Conservation (phyloP, 2,329 filamentous ascomycete genomes). For the Epichloe brachyelytri region DNA sequence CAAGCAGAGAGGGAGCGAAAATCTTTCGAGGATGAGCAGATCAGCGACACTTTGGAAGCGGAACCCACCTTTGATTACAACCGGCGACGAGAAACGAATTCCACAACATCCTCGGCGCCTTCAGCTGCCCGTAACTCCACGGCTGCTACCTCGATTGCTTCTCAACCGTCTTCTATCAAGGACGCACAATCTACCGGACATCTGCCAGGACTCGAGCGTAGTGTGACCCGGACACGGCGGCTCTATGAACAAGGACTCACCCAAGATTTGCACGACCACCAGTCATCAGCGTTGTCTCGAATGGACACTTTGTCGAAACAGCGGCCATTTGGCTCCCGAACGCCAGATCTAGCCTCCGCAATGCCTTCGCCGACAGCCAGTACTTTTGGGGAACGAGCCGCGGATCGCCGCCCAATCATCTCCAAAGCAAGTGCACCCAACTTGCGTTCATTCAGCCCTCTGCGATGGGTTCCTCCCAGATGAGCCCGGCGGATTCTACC, state of each 20-base stretch:
- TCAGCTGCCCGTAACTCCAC: constrained; percentile 66
- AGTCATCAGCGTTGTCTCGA: constrained; percentile 61
- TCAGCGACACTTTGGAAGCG: constrained; percentile 27
- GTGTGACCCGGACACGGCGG: constrained; percentile 55
- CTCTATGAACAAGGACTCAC: constrained; percentile 75
- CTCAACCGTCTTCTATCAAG: constrained; percentile 43
- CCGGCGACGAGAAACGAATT: constrained; percentile 72
- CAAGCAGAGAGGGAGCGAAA: constrained; percentile 45
- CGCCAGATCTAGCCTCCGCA: constrained; percentile 33
- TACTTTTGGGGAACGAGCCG: constrained; percentile 33
- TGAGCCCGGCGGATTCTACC: constrained; percentile 22
- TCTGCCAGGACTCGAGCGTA: constrained; percentile 43
- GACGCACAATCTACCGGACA: constrained; percentile 30
- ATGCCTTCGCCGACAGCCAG: constrained; percentile 32
- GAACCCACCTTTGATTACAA: constrained; percentile 49
- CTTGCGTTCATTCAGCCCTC: constrained; percentile 45
- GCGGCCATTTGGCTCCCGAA: constrained; percentile 35
- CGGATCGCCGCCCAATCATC: constrained; percentile 31
- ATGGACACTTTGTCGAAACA: constrained; percentile 67
- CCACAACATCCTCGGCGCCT: constrained; percentile 60
- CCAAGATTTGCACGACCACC: constrained; percentile 69
- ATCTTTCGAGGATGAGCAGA: constrained; percentile 26
- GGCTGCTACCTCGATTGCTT: constrained; percentile 69
- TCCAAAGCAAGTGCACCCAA: constrained; percentile 56
- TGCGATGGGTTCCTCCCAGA: constrained; percentile 24